A percentile compares a stretch with the other conserved stretches of the same genome.
Conservation (phyloP, 768 basidiomycete species). For the Candolleomyces aberdarensis region DNA sequence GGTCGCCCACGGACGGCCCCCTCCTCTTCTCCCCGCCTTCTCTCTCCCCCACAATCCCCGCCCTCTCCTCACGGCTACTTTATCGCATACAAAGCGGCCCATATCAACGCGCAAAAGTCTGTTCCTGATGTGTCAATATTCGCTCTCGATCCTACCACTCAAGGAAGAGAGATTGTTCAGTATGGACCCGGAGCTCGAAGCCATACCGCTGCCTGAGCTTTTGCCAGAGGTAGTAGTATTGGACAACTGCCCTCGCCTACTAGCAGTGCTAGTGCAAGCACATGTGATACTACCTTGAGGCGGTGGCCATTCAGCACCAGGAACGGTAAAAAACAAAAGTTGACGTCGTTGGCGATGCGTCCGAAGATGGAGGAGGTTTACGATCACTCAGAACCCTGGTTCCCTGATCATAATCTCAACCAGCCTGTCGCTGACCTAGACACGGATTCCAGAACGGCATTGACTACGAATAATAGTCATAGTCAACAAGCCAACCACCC, state of each 20-base stretch:
- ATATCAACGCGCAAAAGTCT: background rate
- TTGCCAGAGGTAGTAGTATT: too few relatives aligned
- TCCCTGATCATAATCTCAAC: constrained; percentile 87
- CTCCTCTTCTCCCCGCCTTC: background rate
- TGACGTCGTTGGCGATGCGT: constrained; percentile 43
- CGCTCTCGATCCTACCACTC: background rate
- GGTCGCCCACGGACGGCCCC: background rate
- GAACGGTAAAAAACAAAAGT: background rate
- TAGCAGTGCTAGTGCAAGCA: too few relatives aligned
- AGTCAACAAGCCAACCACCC: background rate
- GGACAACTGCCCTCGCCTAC: too few relatives aligned
- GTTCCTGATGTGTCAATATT: constrained; percentile 9
- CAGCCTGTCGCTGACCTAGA: constrained; percentile 67
- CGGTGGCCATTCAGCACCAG: too few relatives aligned
- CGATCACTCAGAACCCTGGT: constrained; percentile 77
- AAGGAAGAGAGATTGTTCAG: background rate
- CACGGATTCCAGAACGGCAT: constrained; percentile 21
- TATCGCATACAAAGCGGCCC: background rate
- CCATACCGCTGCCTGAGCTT: background rate
- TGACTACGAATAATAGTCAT: background rate
- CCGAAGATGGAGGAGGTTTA: constrained; percentile 79
- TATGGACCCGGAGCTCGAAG: background rate
- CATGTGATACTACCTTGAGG: too few relatives aligned
- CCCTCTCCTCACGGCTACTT: background rate
- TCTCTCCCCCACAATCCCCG: background rate